phyloP scores from a whole-genome alignment of 257 asterid species.

The Ballota nigra region DNA sequence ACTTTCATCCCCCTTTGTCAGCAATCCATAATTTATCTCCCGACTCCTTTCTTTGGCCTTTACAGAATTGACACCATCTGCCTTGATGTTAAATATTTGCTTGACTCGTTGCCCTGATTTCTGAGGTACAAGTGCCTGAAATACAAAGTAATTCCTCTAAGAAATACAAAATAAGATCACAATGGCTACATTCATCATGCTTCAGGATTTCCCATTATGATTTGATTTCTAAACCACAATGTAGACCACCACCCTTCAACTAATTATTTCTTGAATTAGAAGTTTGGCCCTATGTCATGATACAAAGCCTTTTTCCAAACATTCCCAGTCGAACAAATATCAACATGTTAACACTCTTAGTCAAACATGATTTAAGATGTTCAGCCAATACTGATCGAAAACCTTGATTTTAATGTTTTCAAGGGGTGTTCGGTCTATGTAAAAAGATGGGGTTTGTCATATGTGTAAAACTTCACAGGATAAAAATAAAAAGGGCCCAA shows the following conservation, averaged over 20 bases:
- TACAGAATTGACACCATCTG: conserved; percentile 29
- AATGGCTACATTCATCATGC: not conserved
- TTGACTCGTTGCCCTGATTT: conserved; percentile 34
- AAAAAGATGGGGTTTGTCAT: not conserved
- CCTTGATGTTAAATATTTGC: conserved; percentile 29
- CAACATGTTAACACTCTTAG: not conserved
- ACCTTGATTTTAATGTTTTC: not conserved
- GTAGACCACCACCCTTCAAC: not conserved
- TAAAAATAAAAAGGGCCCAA: not conserved
- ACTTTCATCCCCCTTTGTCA: conserved; percentile 35
- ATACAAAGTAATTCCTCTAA: conserved; percentile 20
- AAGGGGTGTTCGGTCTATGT: not conserved
- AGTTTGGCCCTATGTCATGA: not conserved
- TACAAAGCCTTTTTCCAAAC: not conserved
- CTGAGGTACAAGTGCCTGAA: conserved; percentile 66
- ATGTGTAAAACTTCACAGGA: not conserved
- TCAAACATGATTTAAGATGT: not conserved
- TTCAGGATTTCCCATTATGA: not conserved
- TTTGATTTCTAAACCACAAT: not conserved
- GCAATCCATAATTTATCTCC: conserved; percentile 38
- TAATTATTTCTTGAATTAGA: not conserved
- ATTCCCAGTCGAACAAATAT: not conserved
- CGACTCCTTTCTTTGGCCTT: conserved; percentile 17
- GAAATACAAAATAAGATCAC: conserved; percentile 5
- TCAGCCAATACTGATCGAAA: not conserved